Percentiles rank a stretch among this genome's conserved stretches.
phyloP scores from a whole-genome alignment of 805 yeast genomes.

The Kluyveromyces siamensis region DNA sequence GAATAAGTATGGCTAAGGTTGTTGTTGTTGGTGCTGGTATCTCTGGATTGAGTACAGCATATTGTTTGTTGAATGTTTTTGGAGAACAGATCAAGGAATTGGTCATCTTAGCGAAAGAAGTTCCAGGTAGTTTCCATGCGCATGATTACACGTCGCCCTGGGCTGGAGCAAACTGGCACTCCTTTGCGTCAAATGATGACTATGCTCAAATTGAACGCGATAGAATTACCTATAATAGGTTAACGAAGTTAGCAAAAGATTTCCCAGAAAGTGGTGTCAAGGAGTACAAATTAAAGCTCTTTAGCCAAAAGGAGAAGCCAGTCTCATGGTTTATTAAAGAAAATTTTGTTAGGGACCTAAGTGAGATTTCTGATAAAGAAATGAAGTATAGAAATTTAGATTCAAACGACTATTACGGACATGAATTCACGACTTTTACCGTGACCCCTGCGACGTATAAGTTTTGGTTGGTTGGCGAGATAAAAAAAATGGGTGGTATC shows the following conservation, averaged over 20 bases:
- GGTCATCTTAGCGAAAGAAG: conserved; percentile 34
- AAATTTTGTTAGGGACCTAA: conserved; percentile 34
- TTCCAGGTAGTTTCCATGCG: conserved; percentile 50
- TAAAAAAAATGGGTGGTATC: conserved; percentile 38
- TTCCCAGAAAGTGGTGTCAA: conserved; percentile 45
- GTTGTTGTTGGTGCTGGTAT: conserved; percentile 79
- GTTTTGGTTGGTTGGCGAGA: conserved; percentile 39
- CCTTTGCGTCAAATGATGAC: conserved; percentile 42
- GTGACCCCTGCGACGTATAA: conserved; percentile 52
- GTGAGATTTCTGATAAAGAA: conserved; percentile 28
- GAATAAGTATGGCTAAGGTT: conserved; percentile 53
- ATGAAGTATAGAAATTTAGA: conserved; percentile 24
- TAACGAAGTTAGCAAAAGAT: conserved; percentile 35
- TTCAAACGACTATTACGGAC: conserved; percentile 33
- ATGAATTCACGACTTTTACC: conserved; percentile 44
- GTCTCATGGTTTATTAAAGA: conserved; percentile 41
- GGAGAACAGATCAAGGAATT: conserved; percentile 27
- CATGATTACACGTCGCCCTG: conserved; percentile 52
- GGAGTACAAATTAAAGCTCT: conserved; percentile 12
- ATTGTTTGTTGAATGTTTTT: conserved; percentile 32
- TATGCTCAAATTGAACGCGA: conserved; percentile 35
- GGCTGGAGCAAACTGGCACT: conserved; percentile 68
- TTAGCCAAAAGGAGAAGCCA: conserved; percentile 12
- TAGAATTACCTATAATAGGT: conserved; percentile 38
- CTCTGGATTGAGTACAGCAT: conserved; percentile 45